Evolutionary conservation across 306 rosid genomes (phyloP).

Genomic region (Canavalia ensiformis): DNA sequence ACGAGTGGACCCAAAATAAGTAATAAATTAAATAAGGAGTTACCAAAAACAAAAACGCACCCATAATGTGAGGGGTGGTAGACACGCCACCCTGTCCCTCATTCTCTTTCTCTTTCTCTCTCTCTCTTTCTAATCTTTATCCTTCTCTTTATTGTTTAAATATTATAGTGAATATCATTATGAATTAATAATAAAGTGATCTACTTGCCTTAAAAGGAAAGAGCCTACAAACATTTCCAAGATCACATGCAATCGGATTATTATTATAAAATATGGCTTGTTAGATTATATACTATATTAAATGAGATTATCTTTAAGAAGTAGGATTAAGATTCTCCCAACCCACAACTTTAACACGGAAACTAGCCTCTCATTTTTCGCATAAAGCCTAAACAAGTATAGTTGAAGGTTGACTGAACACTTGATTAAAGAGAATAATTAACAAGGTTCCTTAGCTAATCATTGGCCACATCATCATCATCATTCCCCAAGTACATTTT

Average conservation of each 20-base stretch:
- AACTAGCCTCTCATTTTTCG: slow-evolving; percentile 7
- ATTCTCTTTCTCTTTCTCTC: slow-evolving; percentile 18
- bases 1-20: slow-evolving; percentile 49
- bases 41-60: slow-evolving; percentile 53
- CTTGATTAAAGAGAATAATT: slow-evolving; percentile 52
- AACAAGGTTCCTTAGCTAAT: slow-evolving; percentile 54
- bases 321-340: slow-evolving; percentile 46
- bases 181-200: slow-evolving; percentile 20
- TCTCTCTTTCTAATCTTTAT: slow-evolving; percentile 18
- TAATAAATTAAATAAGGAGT: slow-evolving; percentile 15
- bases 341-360: slow-evolving; percentile 6
- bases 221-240: slow-evolving; percentile 36
- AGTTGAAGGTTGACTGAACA: slow-evolving; percentile 42
- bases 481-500: slow-evolving; percentile 18
- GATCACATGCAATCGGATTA: slow-evolving; percentile 12
- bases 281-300: slow-evolving; percentile 1
- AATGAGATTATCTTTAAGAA: slow-evolving; percentile 31
- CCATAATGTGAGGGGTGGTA: slow-evolving; percentile 51
- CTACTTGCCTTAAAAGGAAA: slow-evolving; percentile 75
- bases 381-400: slow-evolving; percentile 38
- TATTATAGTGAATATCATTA: background rate
- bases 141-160: slow-evolving; percentile 49
- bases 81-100: slow-evolving; percentile 44
- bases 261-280: background rate
- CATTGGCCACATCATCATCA: slow-evolving; percentile 40